Conservation (phyloP, 345 rosid genomes). For the Lumnitzera racemosa region DNA sequence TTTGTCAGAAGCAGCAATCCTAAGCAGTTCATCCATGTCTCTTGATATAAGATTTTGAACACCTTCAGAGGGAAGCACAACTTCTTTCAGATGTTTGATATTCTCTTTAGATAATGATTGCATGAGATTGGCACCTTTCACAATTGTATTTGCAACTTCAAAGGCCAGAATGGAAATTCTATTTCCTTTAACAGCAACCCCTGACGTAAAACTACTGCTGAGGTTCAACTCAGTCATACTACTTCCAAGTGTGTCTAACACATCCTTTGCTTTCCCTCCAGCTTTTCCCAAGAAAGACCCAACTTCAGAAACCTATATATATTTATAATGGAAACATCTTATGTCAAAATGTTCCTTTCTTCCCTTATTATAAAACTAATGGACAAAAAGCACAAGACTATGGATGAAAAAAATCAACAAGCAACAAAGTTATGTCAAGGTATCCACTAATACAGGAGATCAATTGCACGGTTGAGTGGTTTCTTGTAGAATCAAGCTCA, state of each 20-base stretch:
- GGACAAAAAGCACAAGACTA: background rate
- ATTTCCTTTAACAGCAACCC: slow-evolving; percentile 71
- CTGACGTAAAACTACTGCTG: slow-evolving; percentile 66
- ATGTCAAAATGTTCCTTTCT: background rate
- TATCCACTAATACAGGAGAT: too few species aligned
- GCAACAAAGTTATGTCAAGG: background rate
- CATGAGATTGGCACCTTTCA: slow-evolving; percentile 91
- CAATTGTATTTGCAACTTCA: slow-evolving; percentile 93
- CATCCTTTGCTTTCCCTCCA: slow-evolving; percentile 93
- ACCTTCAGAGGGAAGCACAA: slow-evolving; percentile 80
- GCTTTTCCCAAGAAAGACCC: slow-evolving; percentile 82
- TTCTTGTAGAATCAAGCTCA: too few species aligned
- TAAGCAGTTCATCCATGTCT: slow-evolving; percentile 72
- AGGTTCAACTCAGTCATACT: slow-evolving; percentile 80
- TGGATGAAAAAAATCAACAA: background rate
- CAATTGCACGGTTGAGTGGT: too few species aligned
- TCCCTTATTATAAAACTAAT: background rate
- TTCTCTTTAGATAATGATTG: slow-evolving; percentile 74
- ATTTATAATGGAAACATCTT: slow-evolving; percentile 7
- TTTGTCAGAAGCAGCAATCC: slow-evolving; percentile 85
- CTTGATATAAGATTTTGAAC: slow-evolving; percentile 76
- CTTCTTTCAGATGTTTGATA: slow-evolving; percentile 66
- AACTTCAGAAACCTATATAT: slow-evolving; percentile 79
- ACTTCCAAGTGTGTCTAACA: slow-evolving; percentile 89
- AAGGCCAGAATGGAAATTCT: slow-evolving; percentile 76